These are phyloP conservation scores for Cercospora zeae-maydis DNA, from an alignment of 2,329 filamentous ascomycete species.

Conservation along the genomic window DNA sequence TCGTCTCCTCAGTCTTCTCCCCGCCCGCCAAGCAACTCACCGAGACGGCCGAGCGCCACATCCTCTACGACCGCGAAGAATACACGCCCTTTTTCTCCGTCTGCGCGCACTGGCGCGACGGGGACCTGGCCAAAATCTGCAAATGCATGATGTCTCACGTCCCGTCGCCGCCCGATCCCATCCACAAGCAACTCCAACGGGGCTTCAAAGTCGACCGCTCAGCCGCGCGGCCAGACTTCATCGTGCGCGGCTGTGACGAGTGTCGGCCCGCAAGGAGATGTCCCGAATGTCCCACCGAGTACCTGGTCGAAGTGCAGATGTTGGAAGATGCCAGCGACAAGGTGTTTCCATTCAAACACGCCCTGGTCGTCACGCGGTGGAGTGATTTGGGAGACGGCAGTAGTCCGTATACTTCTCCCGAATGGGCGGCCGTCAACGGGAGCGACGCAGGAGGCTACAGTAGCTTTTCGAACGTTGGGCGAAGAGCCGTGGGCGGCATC, in stretches of 20 bases:
- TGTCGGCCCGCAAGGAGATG: conserved; percentile 60
- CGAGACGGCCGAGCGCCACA: conserved; percentile 50
- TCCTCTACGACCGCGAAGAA: conserved; percentile 58
- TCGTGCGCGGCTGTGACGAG: conserved; percentile 51
- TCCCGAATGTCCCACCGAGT: conserved; percentile 60
- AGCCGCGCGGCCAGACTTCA: conserved; percentile 42
- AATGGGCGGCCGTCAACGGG: conserved; percentile 57
- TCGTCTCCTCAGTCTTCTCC: conserved; percentile 54
- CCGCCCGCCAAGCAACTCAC: conserved; percentile 47
- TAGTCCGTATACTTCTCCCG: conserved; percentile 46
- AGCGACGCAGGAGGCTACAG: conserved; percentile 44
- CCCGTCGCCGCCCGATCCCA: conserved; percentile 45
- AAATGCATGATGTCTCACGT: conserved; percentile 61
- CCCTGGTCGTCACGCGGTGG: conserved; percentile 60
- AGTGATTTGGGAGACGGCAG: conserved; percentile 57
- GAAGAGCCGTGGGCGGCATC: conserved; percentile 55
- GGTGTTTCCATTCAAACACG: conserved; percentile 53
- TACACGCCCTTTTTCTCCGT: conserved; percentile 61
- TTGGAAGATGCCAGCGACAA: conserved; percentile 51
- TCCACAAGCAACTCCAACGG: conserved; percentile 43
- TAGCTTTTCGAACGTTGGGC: conserved; percentile 53
- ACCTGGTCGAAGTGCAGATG: conserved; percentile 58
- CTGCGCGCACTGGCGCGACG: conserved; percentile 61
- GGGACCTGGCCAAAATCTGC: conserved; percentile 56
- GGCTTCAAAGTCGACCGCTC: conserved; percentile 36